Percentiles rank a stretch among this genome's conserved stretches.
Conservation (phyloP, 83 land plant genomes). For the Diphasiastrum complanatum region DNA sequence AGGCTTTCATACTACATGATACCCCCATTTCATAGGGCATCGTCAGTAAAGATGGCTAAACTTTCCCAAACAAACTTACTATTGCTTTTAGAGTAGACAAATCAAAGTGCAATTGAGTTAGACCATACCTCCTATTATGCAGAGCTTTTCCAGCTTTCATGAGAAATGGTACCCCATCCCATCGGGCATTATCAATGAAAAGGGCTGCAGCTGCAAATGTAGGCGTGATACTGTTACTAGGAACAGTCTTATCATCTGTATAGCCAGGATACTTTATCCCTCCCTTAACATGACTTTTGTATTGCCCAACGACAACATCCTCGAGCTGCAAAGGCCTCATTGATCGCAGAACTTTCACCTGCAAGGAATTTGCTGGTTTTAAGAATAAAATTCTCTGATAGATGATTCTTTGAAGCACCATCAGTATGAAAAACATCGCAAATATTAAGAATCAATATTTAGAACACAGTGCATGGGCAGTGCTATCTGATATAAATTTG, state of each 20-base stretch:
- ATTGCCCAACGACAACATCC: conserved; percentile 69
- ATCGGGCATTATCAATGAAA: conserved; percentile 74
- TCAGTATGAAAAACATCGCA: no score
- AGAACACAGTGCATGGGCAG: background rate
- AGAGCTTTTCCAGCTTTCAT: conserved; percentile 89
- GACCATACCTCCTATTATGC: conserved; percentile 51
- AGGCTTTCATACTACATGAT: no score
- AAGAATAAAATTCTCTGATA: no score
- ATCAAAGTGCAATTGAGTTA: no score
- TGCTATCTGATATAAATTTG: background rate
- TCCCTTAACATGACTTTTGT: conserved; percentile 67
- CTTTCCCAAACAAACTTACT: no score
- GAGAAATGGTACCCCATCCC: conserved; percentile 94
- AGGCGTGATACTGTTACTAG: conserved; percentile 67
- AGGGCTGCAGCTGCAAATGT: conserved; percentile 88
- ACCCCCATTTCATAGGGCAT: no score
- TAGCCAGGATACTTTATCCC: conserved; percentile 65
- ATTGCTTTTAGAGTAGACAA: no score
- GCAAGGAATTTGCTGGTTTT: no score
- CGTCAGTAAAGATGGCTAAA: no score
- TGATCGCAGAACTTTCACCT: conserved; percentile 83
- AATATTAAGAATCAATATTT: no score
- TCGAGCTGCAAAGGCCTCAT: conserved; percentile 57
- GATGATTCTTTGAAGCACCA: no score
- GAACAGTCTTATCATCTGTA: conserved; percentile 82